A percentile compares a stretch with the other conserved stretches of the same genome.
These are phyloP conservation scores for Phyllostachys edulis DNA, from an alignment of 176 grass and related monocot species.

Conservation along the genomic window DNA sequence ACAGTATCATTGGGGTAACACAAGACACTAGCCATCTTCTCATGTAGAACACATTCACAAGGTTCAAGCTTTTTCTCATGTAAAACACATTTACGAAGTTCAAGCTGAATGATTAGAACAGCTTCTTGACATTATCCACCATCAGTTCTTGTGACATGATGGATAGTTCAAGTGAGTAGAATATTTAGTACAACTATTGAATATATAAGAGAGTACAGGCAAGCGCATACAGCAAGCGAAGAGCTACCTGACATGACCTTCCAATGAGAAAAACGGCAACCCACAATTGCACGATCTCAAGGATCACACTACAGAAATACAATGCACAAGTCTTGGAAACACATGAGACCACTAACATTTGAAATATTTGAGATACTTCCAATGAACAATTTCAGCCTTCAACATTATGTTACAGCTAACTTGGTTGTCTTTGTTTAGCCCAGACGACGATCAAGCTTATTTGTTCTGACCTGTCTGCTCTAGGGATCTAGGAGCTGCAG, in stretches of 20 bases:
- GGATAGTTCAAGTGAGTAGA: neutral
- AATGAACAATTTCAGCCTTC: slow-evolving; percentile 28
- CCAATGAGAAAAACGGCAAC: slow-evolving; percentile 7
- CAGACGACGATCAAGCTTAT: neutral
- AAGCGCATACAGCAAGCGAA: neutral
- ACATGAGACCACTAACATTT: slow-evolving; percentile 33
- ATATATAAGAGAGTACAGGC: slow-evolving; percentile 4
- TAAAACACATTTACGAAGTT: neutral
- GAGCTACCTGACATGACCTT: slow-evolving; percentile 10
- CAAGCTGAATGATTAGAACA: neutral
- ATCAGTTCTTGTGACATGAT: slow-evolving; percentile 23
- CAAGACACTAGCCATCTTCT: neutral
- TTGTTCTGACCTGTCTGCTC: slow-evolving; percentile 52
- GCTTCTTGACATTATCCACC: slow-evolving; percentile 15
- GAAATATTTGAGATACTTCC: slow-evolving; percentile 26
- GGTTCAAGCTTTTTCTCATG: neutral
- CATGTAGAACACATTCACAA: neutral
- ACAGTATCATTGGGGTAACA: neutral
- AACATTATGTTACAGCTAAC: slow-evolving; percentile 17
- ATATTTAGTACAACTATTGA: slow-evolving; percentile 4
- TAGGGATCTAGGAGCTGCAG: slow-evolving; percentile 49
- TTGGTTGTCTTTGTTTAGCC: neutral
- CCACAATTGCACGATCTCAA: slow-evolving; percentile 12
- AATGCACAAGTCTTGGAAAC: slow-evolving; percentile 11
- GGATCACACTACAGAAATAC: slow-evolving; percentile 28